phyloP scores from a whole-genome alignment of 2,329 filamentous ascomycete species.

The Fusarium ambrosium region DNA sequence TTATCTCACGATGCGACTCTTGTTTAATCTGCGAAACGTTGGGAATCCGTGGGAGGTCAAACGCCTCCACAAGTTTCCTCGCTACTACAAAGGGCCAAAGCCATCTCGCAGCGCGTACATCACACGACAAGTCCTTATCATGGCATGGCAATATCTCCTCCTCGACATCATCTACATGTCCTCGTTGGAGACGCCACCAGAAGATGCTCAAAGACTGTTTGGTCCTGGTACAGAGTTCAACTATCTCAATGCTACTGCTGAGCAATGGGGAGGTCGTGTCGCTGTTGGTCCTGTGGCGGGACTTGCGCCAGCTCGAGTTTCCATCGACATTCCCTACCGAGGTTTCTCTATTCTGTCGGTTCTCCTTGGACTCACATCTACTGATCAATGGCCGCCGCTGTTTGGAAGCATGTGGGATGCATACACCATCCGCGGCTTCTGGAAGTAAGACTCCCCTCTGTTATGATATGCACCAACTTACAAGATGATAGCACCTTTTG shows the following conservation, averaged over 20 bases:
- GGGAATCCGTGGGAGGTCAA: neutral
- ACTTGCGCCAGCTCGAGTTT: neutral
- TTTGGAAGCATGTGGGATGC: constrained; percentile 27
- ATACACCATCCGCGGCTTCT: constrained; percentile 29
- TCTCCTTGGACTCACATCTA: neutral
- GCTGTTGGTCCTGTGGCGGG: constrained; percentile 2
- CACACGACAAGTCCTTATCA: neutral
- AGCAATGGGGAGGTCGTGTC: constrained; percentile 28
- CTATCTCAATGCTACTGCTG: constrained; percentile 18
- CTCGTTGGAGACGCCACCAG: neutral
- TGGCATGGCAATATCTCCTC: neutral
- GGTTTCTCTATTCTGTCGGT: neutral
- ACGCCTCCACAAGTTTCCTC: neutral
- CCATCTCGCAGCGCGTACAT: neutral
- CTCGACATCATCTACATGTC: neutral
- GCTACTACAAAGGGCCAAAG: neutral
- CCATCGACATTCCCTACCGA: neutral
- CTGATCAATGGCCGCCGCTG: constrained; percentile 25
- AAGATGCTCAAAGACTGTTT: constrained; percentile 12
- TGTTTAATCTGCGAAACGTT: neutral
- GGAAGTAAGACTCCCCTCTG: constrained; percentile 18
- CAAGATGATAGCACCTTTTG: constrained; percentile 23
- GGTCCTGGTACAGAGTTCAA: constrained; percentile 19
- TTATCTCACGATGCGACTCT: neutral
- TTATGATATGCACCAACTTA: neutral